Base-by-base conservation (phyloP, 495 filamentous ascomycete species). In the Aspergillus heteromorphus region DNA sequence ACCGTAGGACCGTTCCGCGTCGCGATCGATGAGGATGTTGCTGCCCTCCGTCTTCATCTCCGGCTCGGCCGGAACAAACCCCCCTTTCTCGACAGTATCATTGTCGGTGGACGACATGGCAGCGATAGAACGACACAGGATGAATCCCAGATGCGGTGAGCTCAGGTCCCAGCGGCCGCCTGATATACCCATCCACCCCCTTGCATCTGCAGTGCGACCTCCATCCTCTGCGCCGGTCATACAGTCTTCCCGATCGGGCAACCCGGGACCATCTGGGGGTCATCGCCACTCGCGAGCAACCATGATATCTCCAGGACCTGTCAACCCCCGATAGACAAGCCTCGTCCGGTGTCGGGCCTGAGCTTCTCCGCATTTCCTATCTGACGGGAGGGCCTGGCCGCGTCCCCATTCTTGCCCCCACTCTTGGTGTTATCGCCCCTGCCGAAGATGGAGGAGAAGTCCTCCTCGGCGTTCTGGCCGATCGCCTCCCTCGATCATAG, bases 1-100 rank as follows among this genome's bases (percentile, higher is more conserved):
- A 61, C 62, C 58, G 48, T 62, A 66, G 0, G 40, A 43, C 48
- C 19, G 63, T 38, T 71, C 68, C 3, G 60, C 68, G 13, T 62
- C 61, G 0, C 3, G 18, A 20, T 71, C 68, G 18, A 57, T 42
- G 42, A 64, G 58, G 14, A 55, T 27, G 1, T 9, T 27, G n/a
- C 27, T 47, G 13, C 25, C 23, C 13, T 10, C 43, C 8, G 8
- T 9, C 21, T 47, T 47, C 43, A 47, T 29, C 13, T 14, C 23
- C 11, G 43, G 1, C 21, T 27, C 43, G 21, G 42, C 10, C 7
- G 43, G 13, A 9, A 38, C 13, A 5, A 20, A 5, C 20, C 6
- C 43, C n/a, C 3, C 43, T n/a, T 47, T 47, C 14, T 47, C 43
- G 20, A 27, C 43, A n/a, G 23, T 6, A 27, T 27, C 43, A n/a